Evolutionary conservation across 129 eudicot genomes (phyloP).

Genomic region (Ambrosia trifida): DNA sequence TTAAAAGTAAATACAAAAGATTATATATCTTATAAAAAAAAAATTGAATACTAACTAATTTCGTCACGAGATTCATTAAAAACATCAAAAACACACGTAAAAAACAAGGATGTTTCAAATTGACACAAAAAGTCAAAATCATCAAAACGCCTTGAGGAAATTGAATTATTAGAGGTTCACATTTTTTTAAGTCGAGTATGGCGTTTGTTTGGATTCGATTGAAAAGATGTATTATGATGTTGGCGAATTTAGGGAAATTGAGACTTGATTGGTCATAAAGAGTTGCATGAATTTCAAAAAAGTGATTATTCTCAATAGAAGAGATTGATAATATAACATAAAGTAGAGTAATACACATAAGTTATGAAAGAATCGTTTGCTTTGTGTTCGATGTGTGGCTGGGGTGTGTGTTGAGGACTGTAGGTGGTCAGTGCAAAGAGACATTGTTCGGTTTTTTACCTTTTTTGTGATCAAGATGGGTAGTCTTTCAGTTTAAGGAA

Average conservation of each 20-base stretch:
- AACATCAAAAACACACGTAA: too few species aligned
- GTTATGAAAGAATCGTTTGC: constrained; percentile 53
- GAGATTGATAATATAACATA: constrained; percentile 19
- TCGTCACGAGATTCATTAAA: too few species aligned
- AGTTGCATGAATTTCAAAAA: constrained; percentile 12
- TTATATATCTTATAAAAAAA: too few species aligned
- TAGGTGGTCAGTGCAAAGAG: neutral
- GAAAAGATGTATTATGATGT: neutral
- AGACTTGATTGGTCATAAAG: constrained; percentile 1
- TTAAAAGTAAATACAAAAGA: too few species aligned
- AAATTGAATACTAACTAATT: too few species aligned
- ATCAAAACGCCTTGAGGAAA: too few species aligned
- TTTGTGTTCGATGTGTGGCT: constrained; percentile 40
- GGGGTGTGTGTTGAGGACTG: neutral
- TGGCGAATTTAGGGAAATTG: neutral
- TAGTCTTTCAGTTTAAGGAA: neutral
- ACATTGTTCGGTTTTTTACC: neutral
- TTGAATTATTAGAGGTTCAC: neutral
- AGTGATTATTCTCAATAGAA: neutral
- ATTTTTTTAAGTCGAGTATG: neutral
- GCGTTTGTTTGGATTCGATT: neutral
- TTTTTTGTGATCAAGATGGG: neutral
- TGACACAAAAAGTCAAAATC: neutral
- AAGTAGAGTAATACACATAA: neutral
- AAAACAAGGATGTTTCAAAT: too few species aligned